phyloP scores from a whole-genome alignment of 352 stramenopile genomes.

The Globisporangium mamillatum region DNA sequence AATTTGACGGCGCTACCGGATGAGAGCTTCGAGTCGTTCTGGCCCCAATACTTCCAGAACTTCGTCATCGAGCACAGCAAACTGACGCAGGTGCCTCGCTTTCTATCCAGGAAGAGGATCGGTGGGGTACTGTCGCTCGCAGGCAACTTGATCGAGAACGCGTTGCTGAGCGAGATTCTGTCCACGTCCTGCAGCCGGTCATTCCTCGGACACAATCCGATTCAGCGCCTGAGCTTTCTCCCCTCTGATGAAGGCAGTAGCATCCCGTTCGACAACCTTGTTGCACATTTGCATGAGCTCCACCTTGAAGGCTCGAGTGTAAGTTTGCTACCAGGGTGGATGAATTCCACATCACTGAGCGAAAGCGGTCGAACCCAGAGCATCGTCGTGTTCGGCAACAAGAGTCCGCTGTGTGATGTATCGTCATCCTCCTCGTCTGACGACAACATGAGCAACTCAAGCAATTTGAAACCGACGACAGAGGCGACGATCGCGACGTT shows the following conservation, averaged over 20 bases:
- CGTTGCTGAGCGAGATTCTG: background rate
- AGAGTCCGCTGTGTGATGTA: background rate
- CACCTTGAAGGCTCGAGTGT: constrained; percentile 2
- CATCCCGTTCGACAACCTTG: background rate
- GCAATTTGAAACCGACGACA: background rate
- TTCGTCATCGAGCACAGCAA: constrained; percentile 9
- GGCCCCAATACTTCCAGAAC: constrained; percentile 1
- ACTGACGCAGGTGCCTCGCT: background rate
- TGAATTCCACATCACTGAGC: background rate
- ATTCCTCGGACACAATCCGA: constrained; percentile 2
- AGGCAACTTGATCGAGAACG: background rate
- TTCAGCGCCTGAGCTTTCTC: background rate
- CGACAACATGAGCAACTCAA: background rate
- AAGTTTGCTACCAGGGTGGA: background rate
- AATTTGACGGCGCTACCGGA: constrained; percentile 17
- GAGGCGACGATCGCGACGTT: background rate
- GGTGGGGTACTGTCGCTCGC: background rate
- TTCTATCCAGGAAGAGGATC: background rate
- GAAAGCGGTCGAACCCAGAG: background rate
- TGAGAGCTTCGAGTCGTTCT: background rate
- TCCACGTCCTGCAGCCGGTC: background rate
- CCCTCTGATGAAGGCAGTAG: background rate
- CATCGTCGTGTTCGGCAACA: background rate
- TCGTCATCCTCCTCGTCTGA: no score
- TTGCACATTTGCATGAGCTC: constrained; percentile 1